Base-by-base conservation (phyloP, 345 rosid genomes). In the Raphanus sativus region DNA sequence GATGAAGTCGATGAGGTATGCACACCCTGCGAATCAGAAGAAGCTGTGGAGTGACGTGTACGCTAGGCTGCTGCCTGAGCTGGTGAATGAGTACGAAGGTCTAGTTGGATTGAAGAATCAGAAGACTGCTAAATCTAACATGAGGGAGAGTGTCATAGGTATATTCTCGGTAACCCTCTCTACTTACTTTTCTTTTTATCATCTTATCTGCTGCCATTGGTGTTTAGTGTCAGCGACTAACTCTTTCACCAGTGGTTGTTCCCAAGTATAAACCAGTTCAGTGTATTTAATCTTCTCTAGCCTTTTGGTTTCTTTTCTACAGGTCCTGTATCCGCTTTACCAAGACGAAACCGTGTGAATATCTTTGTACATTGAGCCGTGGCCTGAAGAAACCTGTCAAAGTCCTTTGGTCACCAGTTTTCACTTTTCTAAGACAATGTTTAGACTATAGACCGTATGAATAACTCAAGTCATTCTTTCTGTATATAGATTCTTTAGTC, bases 1-100 rank as follows among this genome's bases (percentile, higher is more conserved):
- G 83, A 71, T 95, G 89, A 91, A 87, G 89, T 82, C 82, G 55
- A 58, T 95, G 86, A 89, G 90, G 89, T 91, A 85, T 83, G 83
- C 76, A 25, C 75, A 89, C 61, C 50, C 84, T 80, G 85, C 26
- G 11, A 84, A 82, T 59, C 99, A 95, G 84, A 56, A 77, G 69
- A 85, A 83, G 55, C 34, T 89, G 55, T 95, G 99, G 99, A 81
- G 70, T 79, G 75, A 77, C 70, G 66, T 86, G 45, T 87, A 85
- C 70, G 66, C 80, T 65, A 84, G 80, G 61, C 96, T 95, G 36
- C 86, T 85, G 50, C 72, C 85, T 67, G 84, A 62, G 38, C 87
- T 83, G 69, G 78, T 78, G 11, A 67, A 55, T 68, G 94, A 86
- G 83, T 95, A 90, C 68, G 83, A 84, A 61, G 81, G 78, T 64